Base-by-base conservation (phyloP, 306 rosid genomes). In the Lathyrus oleraceus region DNA sequence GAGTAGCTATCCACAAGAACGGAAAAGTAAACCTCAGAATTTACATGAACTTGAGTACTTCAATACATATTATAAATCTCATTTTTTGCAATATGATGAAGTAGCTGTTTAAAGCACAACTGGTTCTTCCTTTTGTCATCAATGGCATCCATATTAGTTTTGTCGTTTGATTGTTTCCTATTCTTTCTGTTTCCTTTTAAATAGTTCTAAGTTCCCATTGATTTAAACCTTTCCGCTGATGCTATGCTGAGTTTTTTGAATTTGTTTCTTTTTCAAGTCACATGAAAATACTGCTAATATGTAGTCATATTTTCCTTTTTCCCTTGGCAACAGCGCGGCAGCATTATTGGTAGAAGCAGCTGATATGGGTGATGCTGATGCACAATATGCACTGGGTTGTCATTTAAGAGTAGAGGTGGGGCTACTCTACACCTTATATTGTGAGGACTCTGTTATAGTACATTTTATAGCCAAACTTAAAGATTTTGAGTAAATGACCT, bases 331-430 rank as follows among this genome's bases (percentile, higher is more conserved):
- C 81, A 93, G 98, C 65, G 98, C 95, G 39, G 96, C 95, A 48
- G 96, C 98, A 12, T 73, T 90, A 61, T 72, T 94, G 74, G 87
- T 94, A 42, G 98, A 94, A 83, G 97, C 98, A 32, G 98, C 98
- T 19, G 87, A 94, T 42, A 94, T 94, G 96, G 97, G 91, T 44
- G 85, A 90, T 84, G 35, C 88, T 32, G 95, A 94, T 40, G 97
- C 98, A 72, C 97, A 90, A 52, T 90, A 88, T 66, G 97, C 90
- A 63, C 58, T 94, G 65, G 96, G 97, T 64, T 88, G 97, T 82
- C 86, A 76, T 43, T 76, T 94, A 74, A 87, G 98, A 85, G 79
- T 85, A 44, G 92, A 94, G 89, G 97, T 90, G 76, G 72, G 83
- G 75, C 6, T 35, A 28, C 21, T 64, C 58, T 20, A 43, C 43